Conservation (phyloP, 2,329 filamentous ascomycete species). For the Cytospora piceicola region DNA sequence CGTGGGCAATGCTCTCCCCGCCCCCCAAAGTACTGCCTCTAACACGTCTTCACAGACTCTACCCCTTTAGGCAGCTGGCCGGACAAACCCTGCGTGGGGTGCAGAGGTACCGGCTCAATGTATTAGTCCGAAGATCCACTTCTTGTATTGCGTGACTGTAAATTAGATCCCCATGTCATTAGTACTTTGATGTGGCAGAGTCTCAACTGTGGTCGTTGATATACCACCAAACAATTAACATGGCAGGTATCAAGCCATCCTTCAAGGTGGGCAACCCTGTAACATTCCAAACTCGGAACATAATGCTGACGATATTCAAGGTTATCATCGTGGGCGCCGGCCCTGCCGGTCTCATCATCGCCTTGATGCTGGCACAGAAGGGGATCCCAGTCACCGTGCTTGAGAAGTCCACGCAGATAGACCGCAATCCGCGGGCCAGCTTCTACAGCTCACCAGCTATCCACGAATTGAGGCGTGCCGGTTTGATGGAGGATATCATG, state of each 20-base stretch:
- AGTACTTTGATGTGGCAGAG: background rate
- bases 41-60: background rate
- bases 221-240: background rate
- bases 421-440: conserved; percentile 39
- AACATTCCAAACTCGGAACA: fast-evolving
- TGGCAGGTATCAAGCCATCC: background rate
- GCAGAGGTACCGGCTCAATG: conserved; percentile 4
- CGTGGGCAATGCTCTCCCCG: no score
- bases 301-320: conserved; percentile 17
- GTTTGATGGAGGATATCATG: conserved; percentile 38
- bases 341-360: conserved; percentile 34
- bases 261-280: conserved; percentile 4
- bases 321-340: conserved; percentile 34
- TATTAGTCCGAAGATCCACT: background rate
- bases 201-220: background rate
- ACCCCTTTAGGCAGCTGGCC: background rate
- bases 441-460: conserved; percentile 38
- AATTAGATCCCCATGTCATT: background rate
- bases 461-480: conserved; percentile 36
- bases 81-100: background rate
- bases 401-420: conserved; percentile 36
- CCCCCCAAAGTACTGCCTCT: no score
- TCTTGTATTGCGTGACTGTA: background rate
- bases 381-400: conserved; percentile 37
- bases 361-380: conserved; percentile 34